Base-by-base conservation (phyloP, 495 filamentous ascomycete genomes). In the Arthonia radiata region DNA sequence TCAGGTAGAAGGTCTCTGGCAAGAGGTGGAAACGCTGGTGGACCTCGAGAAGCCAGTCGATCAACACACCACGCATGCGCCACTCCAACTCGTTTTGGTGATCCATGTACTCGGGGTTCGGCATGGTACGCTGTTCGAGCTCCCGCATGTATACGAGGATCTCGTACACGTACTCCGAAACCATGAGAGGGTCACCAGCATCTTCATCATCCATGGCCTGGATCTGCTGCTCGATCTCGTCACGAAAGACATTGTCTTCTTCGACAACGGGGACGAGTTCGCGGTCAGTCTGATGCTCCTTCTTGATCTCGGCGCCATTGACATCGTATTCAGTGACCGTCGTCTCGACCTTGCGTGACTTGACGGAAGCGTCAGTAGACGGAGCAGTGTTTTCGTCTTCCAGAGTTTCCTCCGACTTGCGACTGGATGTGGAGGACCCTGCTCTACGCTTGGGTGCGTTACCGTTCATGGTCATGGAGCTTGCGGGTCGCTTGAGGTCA, bases 1-100 rank as follows among this genome's bases (percentile, higher is more conserved):
- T 70, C 12, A 97, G 70, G 57, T 93, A 97, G 22, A 97, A 57
- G 4, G 86, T 97, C 52, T 97, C 86, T n/a, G 86, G 86, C 9
- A 97, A 67, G 13, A 97, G 69, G 32, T 82, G 77, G 59, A 97
- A 97, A 26, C 83, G 73, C 13, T 78, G 89, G 56, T 97, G 86
- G 23, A 97, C 86, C 48, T 97, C 86, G 35, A 97, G 80, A 29
- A 97, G 60, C 86, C 86, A 97, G 57, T 97, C 89, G 31, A 94
- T 69, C 29, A 97, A 67, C 35, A 97, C 92, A 23, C 81, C 86
- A 38, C 86, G 78, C 57, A 91, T 91, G 56, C 92, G 86, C 86
- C 86, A 97, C 48, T 92, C 82, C 2, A 97, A 57, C 34, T 93
- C 79, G 14, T 73, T 70, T 43, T 97, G 86, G 43, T 81, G 72